These are phyloP conservation scores for Jatropha podagrica DNA, from an alignment of 441 rosid genomes.

Conservation along the genomic window DNA sequence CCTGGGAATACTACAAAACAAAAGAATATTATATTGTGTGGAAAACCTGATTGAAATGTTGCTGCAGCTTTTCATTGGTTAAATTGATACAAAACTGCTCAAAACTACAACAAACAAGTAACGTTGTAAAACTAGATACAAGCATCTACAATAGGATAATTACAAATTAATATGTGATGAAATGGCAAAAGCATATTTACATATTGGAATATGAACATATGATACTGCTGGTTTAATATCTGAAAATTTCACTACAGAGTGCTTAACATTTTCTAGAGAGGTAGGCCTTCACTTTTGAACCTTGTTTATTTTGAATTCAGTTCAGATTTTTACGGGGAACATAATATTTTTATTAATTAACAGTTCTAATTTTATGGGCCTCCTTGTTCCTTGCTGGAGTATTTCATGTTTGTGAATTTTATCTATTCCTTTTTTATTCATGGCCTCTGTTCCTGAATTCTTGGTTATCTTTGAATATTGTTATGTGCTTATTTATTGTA, in stretches of 20 bases:
- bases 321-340: not conserved
- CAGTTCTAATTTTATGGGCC: not conserved
- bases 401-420: not conserved
- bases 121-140: not conserved
- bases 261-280: not conserved
- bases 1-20: constrained; percentile 17
- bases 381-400: not conserved
- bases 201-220: not conserved
- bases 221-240: not conserved
- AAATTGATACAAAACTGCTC: constrained; percentile 98
- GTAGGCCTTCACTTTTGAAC: not conserved
- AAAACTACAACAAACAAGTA: constrained; percentile 49
- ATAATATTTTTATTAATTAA: not conserved
- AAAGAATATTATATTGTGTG: constrained; percentile 18
- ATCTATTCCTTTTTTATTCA: not conserved
- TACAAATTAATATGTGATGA: not conserved
- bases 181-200: not conserved
- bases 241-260: not conserved
- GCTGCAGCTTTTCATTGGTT: constrained; percentile 98
- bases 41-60: constrained; percentile 90
- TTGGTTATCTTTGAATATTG: not conserved
- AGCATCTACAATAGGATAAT: not conserved
- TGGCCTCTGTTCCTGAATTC: not conserved
- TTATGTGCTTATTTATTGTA: not conserved
- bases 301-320: not conserved